Conservation (phyloP, 257 asterid species). For the Fraxinus americana region DNA sequence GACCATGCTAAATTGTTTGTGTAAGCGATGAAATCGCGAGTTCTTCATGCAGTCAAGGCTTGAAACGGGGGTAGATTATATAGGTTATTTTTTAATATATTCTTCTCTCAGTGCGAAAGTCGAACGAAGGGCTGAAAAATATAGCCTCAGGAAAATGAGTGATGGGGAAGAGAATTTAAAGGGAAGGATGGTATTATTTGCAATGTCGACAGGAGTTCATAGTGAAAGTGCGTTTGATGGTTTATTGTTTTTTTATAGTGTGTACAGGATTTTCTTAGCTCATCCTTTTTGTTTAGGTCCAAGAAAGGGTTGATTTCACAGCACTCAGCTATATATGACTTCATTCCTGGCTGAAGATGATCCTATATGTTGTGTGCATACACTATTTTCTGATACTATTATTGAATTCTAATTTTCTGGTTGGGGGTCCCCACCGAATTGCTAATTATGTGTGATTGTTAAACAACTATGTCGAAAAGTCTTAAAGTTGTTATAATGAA, state of each 20-base stretch:
- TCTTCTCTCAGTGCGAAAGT: neutral
- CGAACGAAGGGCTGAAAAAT: constrained; percentile 26
- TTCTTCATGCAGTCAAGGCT: constrained; percentile 16
- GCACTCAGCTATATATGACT: constrained; percentile 19
- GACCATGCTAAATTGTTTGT: constrained; percentile 22
- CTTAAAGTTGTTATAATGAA: neutral
- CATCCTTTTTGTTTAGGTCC: neutral
- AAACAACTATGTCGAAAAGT: neutral
- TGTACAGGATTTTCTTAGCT: neutral
- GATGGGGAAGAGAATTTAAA: constrained; percentile 33
- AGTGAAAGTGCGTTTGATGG: neutral
- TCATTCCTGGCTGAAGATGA: constrained; percentile 22
- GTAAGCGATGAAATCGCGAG: constrained; percentile 14
- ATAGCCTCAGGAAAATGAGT: constrained; percentile 25
- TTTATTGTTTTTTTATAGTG: neutral
- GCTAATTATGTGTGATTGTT: too few relatives aligned
- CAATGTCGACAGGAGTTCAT: neutral
- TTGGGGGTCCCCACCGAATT: too few relatives aligned
- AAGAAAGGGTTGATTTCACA: neutral
- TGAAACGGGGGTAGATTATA: neutral
- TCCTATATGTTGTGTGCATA: constrained; percentile 28
- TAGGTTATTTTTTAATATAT: neutral
- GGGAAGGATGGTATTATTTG: constrained; percentile 4
- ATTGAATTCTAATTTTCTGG: too few relatives aligned
- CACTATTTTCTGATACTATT: neutral